A percentile compares a stretch with the other conserved stretches of the same genome.
Evolutionary conservation across 2,329 filamentous ascomycete genomes (phyloP).

Genomic region (Trichoderma sp.): DNA sequence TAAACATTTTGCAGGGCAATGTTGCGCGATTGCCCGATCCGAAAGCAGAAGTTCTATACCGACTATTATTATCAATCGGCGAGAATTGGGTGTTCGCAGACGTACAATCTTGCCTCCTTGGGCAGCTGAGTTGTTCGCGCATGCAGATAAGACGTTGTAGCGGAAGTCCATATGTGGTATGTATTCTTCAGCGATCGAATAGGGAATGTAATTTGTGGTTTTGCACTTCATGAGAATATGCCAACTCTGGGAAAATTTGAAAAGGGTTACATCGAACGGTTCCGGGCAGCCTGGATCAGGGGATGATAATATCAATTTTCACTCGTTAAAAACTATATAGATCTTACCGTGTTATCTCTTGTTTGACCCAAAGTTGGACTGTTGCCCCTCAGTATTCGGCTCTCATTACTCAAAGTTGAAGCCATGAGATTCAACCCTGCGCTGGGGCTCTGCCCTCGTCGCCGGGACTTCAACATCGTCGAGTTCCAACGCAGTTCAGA

Average conservation of each 20-base stretch:
- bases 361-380: neutral
- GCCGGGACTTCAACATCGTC: neutral
- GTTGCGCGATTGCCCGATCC: neutral
- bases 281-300: neutral
- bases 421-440: constrained; percentile 4
- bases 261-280: no score
- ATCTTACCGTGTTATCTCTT: neutral
- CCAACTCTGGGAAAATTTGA: neutral
- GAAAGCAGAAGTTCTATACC: neutral
- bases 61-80: neutral
- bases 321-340: neutral
- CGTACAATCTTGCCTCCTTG: neutral
- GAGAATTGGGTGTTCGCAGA: neutral
- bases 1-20: neutral
- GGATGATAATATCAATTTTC: no score
- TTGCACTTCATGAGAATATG: neutral
- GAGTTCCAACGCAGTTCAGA: neutral
- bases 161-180: neutral
- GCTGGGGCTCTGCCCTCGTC: neutral
- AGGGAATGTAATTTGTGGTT: neutral
- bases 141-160: neutral
- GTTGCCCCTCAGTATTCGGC: neutral
- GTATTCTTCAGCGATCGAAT: neutral
- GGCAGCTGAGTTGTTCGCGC: neutral
- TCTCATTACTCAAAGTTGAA: neutral